Conservation (phyloP, 768 basidiomycete species). For the Boletus edulis region DNA sequence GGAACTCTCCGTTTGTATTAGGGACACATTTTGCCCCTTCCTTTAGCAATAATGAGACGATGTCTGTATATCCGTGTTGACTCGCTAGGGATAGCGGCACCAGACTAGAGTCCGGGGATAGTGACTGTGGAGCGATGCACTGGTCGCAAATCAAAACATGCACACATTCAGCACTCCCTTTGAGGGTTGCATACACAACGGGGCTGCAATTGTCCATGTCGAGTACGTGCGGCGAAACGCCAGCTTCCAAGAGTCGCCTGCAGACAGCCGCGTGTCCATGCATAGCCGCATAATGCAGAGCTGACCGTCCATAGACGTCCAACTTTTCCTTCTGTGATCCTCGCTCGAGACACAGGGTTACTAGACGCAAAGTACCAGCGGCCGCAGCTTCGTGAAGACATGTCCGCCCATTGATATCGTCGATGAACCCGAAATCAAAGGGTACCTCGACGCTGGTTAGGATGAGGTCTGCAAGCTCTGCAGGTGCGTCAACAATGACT, state of each 20-base stretch:
- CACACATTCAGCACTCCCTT: constrained; percentile 81
- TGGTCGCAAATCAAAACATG: constrained; percentile 74
- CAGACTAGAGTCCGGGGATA: constrained; percentile 60
- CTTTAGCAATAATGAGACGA: constrained; percentile 73
- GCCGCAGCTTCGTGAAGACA: constrained; percentile 94
- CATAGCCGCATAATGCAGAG: constrained; percentile 95
- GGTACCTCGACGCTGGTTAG: constrained; percentile 60
- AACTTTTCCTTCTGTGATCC: constrained; percentile 67
- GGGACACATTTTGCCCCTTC: constrained; percentile 76
- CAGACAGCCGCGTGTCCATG: constrained; percentile 81
- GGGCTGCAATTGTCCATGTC: constrained; percentile 95
- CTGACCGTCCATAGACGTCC: constrained; percentile 90
- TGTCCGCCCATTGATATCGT: constrained; percentile 95
- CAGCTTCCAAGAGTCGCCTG: constrained; percentile 67
- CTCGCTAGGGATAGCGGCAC: constrained; percentile 90
- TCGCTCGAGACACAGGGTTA: constrained; percentile 74
- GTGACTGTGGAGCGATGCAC: constrained; percentile 61
- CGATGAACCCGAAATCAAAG: constrained; percentile 89
- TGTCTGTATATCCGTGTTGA: constrained; percentile 82
- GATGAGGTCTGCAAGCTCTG: constrained; percentile 71
- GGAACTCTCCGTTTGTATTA: constrained; percentile 95
- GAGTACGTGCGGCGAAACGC: constrained; percentile 61
- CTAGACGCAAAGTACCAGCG: constrained; percentile 74
- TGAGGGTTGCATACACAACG: constrained; percentile 89
- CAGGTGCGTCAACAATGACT: constrained; percentile 77